Conservation (phyloP, 257 asterid species). For the Rhazya stricta region DNA sequence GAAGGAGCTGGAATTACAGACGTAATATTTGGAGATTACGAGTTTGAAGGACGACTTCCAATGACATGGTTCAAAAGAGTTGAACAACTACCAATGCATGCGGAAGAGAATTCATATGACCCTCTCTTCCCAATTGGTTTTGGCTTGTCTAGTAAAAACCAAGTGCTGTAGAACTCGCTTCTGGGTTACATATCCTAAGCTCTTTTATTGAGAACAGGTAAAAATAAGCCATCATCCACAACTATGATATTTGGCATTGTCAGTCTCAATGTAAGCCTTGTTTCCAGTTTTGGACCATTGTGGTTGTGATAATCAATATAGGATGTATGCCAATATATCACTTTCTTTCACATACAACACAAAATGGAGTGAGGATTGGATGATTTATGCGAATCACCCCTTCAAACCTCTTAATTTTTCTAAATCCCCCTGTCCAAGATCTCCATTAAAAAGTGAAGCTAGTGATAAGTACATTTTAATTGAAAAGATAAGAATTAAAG, state of each 20-base stretch:
- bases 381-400: no score
- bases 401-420: no score
- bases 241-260: not conserved
- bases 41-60: slow-evolving; percentile 64
- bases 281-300: no score
- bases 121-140: slow-evolving; percentile 68
- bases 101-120: slow-evolving; percentile 38
- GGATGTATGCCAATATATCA: no score
- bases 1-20: slow-evolving; percentile 81
- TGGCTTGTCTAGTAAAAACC: slow-evolving; percentile 51
- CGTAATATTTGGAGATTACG: slow-evolving; percentile 64
- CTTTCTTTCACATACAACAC: no score
- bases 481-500: no score
- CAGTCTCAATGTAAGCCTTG: not conserved
- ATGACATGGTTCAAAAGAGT: slow-evolving; percentile 75
- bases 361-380: no score
- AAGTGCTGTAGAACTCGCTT: slow-evolving; percentile 23
- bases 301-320: no score
- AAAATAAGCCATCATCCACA: not conserved
- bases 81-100: slow-evolving; percentile 61
- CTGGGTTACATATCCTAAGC: not conserved
- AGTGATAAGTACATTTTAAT: no score
- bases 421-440: no score
- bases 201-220: not conserved
- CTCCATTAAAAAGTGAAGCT: no score